A percentile compares a stretch with the other conserved stretches of the same genome.
Evolutionary conservation across 805 yeast species (phyloP).

Genomic region (Wickerhamiella brachini): DNA sequence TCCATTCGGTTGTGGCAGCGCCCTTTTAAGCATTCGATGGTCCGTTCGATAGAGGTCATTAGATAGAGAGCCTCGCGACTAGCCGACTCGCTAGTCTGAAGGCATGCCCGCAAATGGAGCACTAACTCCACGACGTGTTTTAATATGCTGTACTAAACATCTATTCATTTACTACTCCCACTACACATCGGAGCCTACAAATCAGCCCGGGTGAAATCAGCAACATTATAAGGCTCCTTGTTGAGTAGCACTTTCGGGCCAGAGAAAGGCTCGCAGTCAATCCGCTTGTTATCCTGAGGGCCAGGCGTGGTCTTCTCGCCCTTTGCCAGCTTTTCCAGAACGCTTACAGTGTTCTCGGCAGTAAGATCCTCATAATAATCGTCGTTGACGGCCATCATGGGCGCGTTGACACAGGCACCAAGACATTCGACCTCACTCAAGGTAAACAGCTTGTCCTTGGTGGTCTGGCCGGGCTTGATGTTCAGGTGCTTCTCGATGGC

Average conservation of each 20-base stretch:
- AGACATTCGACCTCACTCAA: constrained; percentile 81
- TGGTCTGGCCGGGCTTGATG: constrained; percentile 65
- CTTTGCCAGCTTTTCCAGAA: constrained; percentile 47
- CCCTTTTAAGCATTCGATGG: too few species aligned
- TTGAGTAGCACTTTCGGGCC: constrained; percentile 51
- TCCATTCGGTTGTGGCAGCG: too few species aligned
- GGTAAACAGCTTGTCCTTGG: constrained; percentile 61
- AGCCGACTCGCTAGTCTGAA: too few species aligned
- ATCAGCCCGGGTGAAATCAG: constrained; percentile 59
- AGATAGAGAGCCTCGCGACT: too few species aligned
- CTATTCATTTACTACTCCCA: not conserved
- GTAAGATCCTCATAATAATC: constrained; percentile 75
- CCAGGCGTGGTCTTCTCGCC: constrained; percentile 57
- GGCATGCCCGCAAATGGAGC: too few species aligned
- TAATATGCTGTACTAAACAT: too few species aligned
- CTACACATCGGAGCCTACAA: constrained; percentile 33
- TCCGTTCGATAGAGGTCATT: too few species aligned
- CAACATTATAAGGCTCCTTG: constrained; percentile 54
- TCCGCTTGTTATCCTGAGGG: constrained; percentile 50
- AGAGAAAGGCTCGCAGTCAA: constrained; percentile 61
- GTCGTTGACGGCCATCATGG: constrained; percentile 76
- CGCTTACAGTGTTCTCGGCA: constrained; percentile 43
- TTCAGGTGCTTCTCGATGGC: constrained; percentile 49
- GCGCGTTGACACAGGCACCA: constrained; percentile 87
- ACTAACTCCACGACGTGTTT: too few species aligned